Evolutionary conservation across 768 basidiomycete species (phyloP), one percentile per base, ranked within the genome.

Genomic region (Scleroderma bovista): DNA sequence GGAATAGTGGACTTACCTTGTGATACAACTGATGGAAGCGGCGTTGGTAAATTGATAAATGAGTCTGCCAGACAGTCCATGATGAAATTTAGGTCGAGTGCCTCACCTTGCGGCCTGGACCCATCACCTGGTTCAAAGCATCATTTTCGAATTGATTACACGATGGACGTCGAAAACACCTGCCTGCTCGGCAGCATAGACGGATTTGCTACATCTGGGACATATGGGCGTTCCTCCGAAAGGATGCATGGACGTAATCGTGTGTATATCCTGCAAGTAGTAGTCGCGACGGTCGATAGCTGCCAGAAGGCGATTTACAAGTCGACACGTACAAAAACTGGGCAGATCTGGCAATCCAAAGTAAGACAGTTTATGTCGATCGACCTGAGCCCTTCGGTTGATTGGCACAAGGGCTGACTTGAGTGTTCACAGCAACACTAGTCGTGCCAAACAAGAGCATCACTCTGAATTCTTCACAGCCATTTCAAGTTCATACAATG

Each of bases 111-210:
- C 92, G 79, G 20, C 87, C 92, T 47, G 92, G 92, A 17, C 92
- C 92, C 74, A 93, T 81, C 26, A 79, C 80, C 87, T 90, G 57
- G 50, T 46, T 53, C 52, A 59, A 42, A 58, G 6, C 37, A 13
- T 26, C 8, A 53, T 54, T 34, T 51, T 46, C 20, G 16, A 47
- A 36, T 41, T 38, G 43, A 26, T 26, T 29, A 17, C 17, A 38
- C 31, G 46, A 13, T 33, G 55, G 13, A 11, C 17, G 32, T 15
- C 9, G 32, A 44, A 46, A 39, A 13, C 24, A 31, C 74, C 55
- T 52, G 84, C 88, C 78, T 93, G 89, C 66, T 94, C 91, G 46
- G 90, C 91, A 52, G 86, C 86, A 68, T 94, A 94, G 29, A 93
- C 92, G 0, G 77, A 66, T 67, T 84, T 89, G 51, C 66, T 67